Evolutionary conservation across 1,284 basidiomycete genomes (phyloP).

Genomic region (Trichosporon inkin): DNA sequence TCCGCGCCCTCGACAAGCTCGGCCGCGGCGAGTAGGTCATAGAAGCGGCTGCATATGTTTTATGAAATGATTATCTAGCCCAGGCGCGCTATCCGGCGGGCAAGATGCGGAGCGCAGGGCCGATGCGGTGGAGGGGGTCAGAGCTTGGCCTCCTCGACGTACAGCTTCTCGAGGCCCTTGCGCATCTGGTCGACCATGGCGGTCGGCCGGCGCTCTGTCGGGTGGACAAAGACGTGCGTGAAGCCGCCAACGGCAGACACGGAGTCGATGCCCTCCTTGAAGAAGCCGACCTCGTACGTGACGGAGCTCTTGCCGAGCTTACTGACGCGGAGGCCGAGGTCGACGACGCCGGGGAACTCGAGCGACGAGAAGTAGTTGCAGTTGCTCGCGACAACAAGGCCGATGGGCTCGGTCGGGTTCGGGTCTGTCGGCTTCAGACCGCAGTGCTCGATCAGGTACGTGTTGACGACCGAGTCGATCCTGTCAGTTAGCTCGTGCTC

Average conservation of each 20-base stretch:
- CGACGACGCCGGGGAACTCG: constrained; percentile 20
- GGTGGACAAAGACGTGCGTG: constrained; percentile 24
- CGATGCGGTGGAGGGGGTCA: too few species aligned
- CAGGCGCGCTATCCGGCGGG: too few species aligned
- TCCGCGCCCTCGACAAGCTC: constrained; percentile 75
- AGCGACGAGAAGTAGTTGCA: constrained; percentile 24
- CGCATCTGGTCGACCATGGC: constrained; percentile 19
- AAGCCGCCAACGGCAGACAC: constrained; percentile 21
- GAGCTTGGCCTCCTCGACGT: constrained; percentile 3
- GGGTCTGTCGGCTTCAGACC: constrained; percentile 18
- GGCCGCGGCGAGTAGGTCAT: constrained; percentile 45
- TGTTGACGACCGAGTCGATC: constrained; percentile 24
- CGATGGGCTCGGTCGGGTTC: constrained; percentile 17
- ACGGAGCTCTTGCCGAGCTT: constrained; percentile 21
- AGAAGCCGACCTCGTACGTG: constrained; percentile 24
- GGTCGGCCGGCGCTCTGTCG: constrained; percentile 15
- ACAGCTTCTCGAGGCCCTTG: constrained; percentile 11
- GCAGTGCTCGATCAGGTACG: constrained; percentile 21
- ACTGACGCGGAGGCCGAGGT: constrained; percentile 20
- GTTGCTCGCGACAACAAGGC: constrained; percentile 17
- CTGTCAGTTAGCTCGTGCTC: constrained; percentile 11
- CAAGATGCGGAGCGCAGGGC: too few species aligned
- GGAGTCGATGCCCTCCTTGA: constrained; percentile 10
- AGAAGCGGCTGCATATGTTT: constrained; percentile 11
- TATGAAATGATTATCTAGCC: constrained; percentile 12